Conservation (phyloP, 257 asterid genomes). For the Lavandula angustifolia region DNA sequence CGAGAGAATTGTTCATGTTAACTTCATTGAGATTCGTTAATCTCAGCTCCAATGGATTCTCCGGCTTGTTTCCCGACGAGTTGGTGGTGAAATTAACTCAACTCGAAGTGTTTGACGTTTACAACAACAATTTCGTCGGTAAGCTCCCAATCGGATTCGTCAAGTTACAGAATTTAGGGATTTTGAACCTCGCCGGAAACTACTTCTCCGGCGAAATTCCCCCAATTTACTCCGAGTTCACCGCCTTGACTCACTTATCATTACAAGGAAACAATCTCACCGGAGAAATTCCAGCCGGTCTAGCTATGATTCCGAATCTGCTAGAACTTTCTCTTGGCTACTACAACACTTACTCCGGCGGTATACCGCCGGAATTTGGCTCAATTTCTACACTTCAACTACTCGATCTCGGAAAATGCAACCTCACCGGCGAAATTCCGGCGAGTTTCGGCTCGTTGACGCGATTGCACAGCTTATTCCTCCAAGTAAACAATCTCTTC, state of each 20-base stretch:
- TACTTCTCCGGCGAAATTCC: constrained; percentile 71
- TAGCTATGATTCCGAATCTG: constrained; percentile 56
- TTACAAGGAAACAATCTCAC: constrained; percentile 59
- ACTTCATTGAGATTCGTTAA: constrained; percentile 45
- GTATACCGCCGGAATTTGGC: constrained; percentile 77
- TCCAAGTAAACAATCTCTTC: constrained; percentile 60
- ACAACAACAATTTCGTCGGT: constrained; percentile 66
- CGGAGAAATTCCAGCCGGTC: constrained; percentile 58
- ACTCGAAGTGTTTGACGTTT: constrained; percentile 55
- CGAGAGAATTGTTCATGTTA: constrained; percentile 49
- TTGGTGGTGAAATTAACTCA: constrained; percentile 40
- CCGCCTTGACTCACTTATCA: constrained; percentile 39
- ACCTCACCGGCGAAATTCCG: constrained; percentile 68
- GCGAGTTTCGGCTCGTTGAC: constrained; percentile 55
- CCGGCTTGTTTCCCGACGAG: constrained; percentile 42
- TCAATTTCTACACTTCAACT: constrained; percentile 36
- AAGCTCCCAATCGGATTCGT: constrained; percentile 48
- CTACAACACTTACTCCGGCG: constrained; percentile 58
- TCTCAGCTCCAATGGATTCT: constrained; percentile 47
- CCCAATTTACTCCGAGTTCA: constrained; percentile 51
- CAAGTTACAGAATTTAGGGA: constrained; percentile 37
- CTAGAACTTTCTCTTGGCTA: constrained; percentile 63
- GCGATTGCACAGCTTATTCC: constrained; percentile 52
- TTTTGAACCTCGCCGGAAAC: constrained; percentile 62
- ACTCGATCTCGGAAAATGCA: constrained; percentile 60